Percentiles rank a stretch among this genome's conserved stretches.
Conservation (phyloP, 495 filamentous ascomycete genomes). For the Oidiodendron maius region DNA sequence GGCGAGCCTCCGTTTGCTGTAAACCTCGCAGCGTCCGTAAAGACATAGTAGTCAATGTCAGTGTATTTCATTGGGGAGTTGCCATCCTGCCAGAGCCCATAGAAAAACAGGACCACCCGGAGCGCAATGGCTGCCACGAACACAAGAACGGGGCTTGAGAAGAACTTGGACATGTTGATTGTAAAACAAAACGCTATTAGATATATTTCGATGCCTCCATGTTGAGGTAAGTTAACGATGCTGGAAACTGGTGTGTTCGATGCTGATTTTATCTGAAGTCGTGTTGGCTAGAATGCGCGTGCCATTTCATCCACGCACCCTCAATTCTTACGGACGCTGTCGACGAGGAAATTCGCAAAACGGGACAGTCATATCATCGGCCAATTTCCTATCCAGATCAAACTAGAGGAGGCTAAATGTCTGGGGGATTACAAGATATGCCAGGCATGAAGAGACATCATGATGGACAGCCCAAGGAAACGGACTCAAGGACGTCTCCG, state of each 20-base stretch:
- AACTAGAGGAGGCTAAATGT: background rate
- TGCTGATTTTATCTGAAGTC: too few species aligned
- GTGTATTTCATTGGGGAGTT: constrained; percentile 92
- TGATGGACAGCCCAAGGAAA: constrained; percentile 29
- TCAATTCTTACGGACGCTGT: too few species aligned
- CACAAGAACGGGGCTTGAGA: constrained; percentile 30
- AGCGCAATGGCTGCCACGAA: constrained; percentile 65
- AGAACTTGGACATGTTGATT: constrained; percentile 28
- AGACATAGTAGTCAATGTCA: constrained; percentile 97
- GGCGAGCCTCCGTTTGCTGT: constrained; percentile 58
- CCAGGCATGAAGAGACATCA: constrained; percentile 23
- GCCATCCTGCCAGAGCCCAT: constrained; percentile 87
- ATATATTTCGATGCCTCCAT: background rate
- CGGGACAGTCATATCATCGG: too few species aligned
- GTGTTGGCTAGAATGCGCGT: background rate
- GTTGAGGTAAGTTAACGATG: too few species aligned
- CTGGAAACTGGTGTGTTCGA: too few species aligned
- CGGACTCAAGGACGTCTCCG: constrained; percentile 11
- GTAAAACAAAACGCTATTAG: background rate
- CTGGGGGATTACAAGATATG: constrained; percentile 22
- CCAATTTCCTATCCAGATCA: too few species aligned
- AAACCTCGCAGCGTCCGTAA: constrained; percentile 91
- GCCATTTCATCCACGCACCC: background rate
- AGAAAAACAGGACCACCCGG: constrained; percentile 66
- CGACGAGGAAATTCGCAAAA: too few species aligned